Evolutionary conservation across 1,284 basidiomycete species (phyloP), one percentile per base, ranked within the genome.

Genomic region (Mycena sp.): DNA sequence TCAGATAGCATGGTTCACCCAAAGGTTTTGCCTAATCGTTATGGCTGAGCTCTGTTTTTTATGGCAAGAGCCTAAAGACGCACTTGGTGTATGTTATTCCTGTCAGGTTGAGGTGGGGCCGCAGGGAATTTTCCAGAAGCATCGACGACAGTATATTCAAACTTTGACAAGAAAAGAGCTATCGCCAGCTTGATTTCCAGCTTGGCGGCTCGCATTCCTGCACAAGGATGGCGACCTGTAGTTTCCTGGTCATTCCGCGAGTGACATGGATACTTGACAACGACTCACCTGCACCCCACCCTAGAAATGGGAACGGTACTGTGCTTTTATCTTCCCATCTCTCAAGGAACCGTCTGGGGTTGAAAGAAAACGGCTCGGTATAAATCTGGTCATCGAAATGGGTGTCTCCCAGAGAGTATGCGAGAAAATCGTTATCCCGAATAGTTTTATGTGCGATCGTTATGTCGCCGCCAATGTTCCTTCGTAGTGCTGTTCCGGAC

Each of bases 361-460:
- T 75, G 56, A 78, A 82, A 41, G 64, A 66, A 21, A 58, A 30
- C 1, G 79, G 78, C 7, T 77, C 67, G 2, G 72, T 30, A 65
- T 81, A 81, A 14, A 78, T 72, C 6, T 76, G 63, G 1, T 72
- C 61, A 51, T 80, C 71, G 57, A 77, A 45, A 63, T 80, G 77
- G 1, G 69, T 68, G 49, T 79, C 77, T 7, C 67, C 64, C 14
- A 74, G 44, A 6, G 60, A 63, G 58, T 77, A 78, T 2, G 73
- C 70, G 30, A 80, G 4, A 51, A 78, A 80, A 9, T 73, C 72
- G 0, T 76, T 73, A 14, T 61, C 68, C n/a, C 69, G 61, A 38
- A 78, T 66, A 2, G 32, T 61, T 29, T 66, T 69, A 0, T 65
- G 58, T 17, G 60, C 64, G 16, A 70, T 54, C 4, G 63, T 45